phyloP scores from a whole-genome alignment of 345 rosid genomes.

The Eucalyptus pauciflora region DNA sequence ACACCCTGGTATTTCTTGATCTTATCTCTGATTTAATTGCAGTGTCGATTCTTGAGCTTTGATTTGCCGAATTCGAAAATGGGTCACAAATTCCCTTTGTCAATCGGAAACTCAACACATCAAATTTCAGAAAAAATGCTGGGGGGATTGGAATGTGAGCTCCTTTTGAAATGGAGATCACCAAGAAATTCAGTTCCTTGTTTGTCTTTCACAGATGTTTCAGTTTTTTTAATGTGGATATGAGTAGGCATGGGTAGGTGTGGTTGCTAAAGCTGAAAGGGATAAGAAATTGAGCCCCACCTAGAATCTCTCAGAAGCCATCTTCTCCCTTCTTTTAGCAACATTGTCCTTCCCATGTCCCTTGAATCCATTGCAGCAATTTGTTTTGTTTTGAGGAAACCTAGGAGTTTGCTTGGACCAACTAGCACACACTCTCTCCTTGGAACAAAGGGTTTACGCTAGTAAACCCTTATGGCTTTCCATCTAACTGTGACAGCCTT shows the following conservation, averaged over 20 bases:
- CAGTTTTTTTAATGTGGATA: neutral
- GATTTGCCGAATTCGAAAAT: neutral
- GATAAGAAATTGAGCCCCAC: neutral
- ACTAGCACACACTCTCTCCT: neutral
- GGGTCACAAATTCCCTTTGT: neutral
- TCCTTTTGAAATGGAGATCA: neutral
- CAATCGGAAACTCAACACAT: neutral
- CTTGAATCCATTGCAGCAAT: neutral
- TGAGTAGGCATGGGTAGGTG: neutral
- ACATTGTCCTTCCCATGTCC: neutral
- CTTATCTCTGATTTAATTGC: neutral
- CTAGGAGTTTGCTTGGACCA: neutral
- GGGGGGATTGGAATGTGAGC: neutral
- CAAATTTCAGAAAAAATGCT: neutral
- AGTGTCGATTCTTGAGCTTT: neutral
- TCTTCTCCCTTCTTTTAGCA: neutral
- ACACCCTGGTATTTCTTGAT: slow-evolving; percentile 60
- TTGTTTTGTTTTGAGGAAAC: neutral
- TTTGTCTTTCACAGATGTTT: neutral
- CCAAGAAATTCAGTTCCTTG: neutral
- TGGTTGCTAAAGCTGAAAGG: neutral
- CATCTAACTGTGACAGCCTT: neutral
- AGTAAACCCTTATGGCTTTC: neutral
- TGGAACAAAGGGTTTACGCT: neutral
- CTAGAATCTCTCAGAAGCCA: neutral